Evolutionary conservation across 495 filamentous ascomycete species (phyloP).

Genomic region (Pseudomonodictys pantanalensis): DNA sequence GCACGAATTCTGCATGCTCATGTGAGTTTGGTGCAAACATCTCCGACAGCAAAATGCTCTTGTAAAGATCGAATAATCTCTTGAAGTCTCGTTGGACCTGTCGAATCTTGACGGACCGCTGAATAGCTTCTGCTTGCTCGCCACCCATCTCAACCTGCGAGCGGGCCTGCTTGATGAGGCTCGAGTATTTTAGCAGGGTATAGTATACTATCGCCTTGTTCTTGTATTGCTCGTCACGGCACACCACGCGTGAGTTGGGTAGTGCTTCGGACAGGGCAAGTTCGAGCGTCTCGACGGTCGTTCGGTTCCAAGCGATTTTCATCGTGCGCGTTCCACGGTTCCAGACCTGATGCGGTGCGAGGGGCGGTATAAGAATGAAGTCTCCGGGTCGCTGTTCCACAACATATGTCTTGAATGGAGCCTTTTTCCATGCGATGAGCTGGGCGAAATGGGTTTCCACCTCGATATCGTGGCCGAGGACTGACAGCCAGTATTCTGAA

Average conservation of each 20-base stretch:
- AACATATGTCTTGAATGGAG: constrained; percentile 86
- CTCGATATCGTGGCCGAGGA: constrained; percentile 91
- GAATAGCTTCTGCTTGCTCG: constrained; percentile 37
- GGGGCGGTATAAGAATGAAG: constrained; percentile 90
- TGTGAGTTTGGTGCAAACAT: constrained; percentile 64
- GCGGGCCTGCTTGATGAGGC: constrained; percentile 51
- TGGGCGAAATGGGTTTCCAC: constrained; percentile 95
- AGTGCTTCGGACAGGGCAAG: constrained; percentile 82
- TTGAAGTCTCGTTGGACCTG: constrained; percentile 76
- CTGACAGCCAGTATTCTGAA: constrained; percentile 86
- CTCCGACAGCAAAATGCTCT: constrained; percentile 75
- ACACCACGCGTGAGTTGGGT: constrained; percentile 82
- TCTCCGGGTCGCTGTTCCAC: constrained; percentile 92
- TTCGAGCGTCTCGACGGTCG: constrained; percentile 83
- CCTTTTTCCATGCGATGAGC: constrained; percentile 86
- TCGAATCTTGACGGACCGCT: constrained; percentile 53
- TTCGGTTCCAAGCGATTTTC: constrained; percentile 98
- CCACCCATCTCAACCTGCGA: constrained; percentile 49
- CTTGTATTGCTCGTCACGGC: constrained; percentile 98
- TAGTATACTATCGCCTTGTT: constrained; percentile 93
- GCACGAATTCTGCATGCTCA: constrained; percentile 67
- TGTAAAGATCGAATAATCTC: constrained; percentile 70
- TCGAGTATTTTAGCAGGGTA: constrained; percentile 73
- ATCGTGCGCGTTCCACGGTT: constrained; percentile 92
- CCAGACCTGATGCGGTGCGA: constrained; percentile 98